Base-by-base conservation (phyloP, 192 early-diverging fungal genomes). In the Linnemannia exigua region DNA sequence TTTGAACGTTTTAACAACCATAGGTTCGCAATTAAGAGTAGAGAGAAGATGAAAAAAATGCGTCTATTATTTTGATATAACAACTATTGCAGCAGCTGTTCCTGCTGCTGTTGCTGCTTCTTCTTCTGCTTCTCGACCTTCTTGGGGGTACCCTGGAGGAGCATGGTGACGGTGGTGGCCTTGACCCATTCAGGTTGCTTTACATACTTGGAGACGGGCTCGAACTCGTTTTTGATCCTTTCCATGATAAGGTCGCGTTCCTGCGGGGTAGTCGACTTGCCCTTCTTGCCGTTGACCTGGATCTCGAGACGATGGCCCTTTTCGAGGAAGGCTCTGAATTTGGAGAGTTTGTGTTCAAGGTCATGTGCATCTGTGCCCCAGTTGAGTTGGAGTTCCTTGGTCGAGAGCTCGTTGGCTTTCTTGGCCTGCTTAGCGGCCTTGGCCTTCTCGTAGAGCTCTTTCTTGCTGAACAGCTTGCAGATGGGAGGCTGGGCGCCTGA, bases 331-430 rank as follows among this genome's bases (percentile, higher is more conserved):
- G 84, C 89, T 44, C 78, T 75, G 5, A 82, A 89, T 70, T 88
- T 87, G 20, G 78, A 47, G 20, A 92, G 73, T 75, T 92, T 92
- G 74, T 91, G 91, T 14, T 75, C 74, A 72, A 91, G 87, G 67
- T 92, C 91, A 36, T 92, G 86, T 9, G 71, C 19, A 46, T 89
- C 85, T 38, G 91, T 90, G 20, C 89, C 90, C 91, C 91, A 92
- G 12, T 89, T 87, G 67, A 92, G 86, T 11, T 82, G 76, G 2
- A 92, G 71, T 54, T 92, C 90, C 72, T 92, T 92, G 41, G 79
- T 66, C 52, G 88, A 51, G 2, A 61, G 50, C 72, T 80, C 88
- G 22, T 88, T 85, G 12, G 82, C 69, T 36, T 92, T 91, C 70
- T 90, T 88, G 76, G 88, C 87, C 36, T 89, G 76, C 52, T 84